Evolutionary conservation across 2,329 filamentous ascomycete species (phyloP).

Genomic region (Botrytis sinoallii): DNA sequence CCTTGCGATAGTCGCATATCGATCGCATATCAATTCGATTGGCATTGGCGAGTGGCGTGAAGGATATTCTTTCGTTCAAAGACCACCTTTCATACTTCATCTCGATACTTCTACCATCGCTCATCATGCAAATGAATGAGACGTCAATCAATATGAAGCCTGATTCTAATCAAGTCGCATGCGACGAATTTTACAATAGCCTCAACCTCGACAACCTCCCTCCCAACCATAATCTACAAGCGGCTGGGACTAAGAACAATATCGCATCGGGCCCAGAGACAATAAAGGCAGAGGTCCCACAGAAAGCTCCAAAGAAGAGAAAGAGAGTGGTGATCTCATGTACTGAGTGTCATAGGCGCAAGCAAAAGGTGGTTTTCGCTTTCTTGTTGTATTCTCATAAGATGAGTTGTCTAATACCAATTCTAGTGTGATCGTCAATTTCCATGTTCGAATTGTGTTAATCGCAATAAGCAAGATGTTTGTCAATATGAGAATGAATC

Average conservation of each 20-base stretch:
- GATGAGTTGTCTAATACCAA: slow-evolving; percentile 21
- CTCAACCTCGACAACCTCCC: slow-evolving; percentile 8
- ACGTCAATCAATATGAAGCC: slow-evolving; percentile 22
- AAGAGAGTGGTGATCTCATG: slow-evolving; percentile 61
- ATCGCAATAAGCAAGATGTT: slow-evolving; percentile 53
- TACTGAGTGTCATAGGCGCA: slow-evolving; percentile 61
- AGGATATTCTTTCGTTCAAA: slow-evolving; percentile 58
- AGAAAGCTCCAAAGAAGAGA: slow-evolving; percentile 47
- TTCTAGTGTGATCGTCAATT: slow-evolving; percentile 55
- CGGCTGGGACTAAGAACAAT: not conserved
- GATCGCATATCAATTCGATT: not conserved
- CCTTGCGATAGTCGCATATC: not conserved
- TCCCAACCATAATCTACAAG: slow-evolving; percentile 18
- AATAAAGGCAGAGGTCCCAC: slow-evolving; percentile 17
- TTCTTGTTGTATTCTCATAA: not conserved
- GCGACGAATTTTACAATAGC: slow-evolving; percentile 12
- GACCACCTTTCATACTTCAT: slow-evolving; percentile 51
- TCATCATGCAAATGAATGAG: slow-evolving; percentile 55
- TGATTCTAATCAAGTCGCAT: slow-evolving; percentile 9
- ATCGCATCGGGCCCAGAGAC: not conserved
- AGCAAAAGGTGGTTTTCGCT: slow-evolving; percentile 39
- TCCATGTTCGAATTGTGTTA: slow-evolving; percentile 58
- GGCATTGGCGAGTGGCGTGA: slow-evolving; percentile 42
- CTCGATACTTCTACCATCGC: slow-evolving; percentile 41
- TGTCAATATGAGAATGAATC: slow-evolving; percentile 54